Conservation (phyloP, 1,139 yeast genomes). For the Kodamaea fungicola region DNA sequence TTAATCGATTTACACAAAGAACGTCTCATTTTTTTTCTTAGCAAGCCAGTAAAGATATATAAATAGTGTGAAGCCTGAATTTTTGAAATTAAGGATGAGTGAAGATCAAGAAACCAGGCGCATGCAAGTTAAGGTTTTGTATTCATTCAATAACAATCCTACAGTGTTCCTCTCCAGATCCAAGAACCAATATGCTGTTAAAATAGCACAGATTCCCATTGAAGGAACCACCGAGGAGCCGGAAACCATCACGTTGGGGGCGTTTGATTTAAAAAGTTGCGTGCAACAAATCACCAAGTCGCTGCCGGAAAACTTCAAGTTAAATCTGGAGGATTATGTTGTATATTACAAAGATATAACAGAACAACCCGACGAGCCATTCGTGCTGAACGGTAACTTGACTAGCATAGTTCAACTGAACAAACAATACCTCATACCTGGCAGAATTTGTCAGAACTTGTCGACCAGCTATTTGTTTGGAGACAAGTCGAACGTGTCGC, state of each 20-base stretch:
- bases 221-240: slow-evolving; percentile 24
- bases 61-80: background rate
- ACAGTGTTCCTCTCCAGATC: slow-evolving; percentile 60
- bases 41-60: background rate
- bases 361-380: slow-evolving; percentile 72
- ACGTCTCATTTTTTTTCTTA: slow-evolving; percentile 1
- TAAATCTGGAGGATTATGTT: slow-evolving; percentile 54
- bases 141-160: slow-evolving; percentile 56
- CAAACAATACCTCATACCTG: slow-evolving; percentile 49
- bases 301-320: slow-evolving; percentile 58
- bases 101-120: slow-evolving; percentile 28
- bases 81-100: slow-evolving; percentile 6
- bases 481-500: slow-evolving; percentile 35
- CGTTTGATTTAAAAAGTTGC: slow-evolving; percentile 52
- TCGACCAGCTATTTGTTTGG: slow-evolving; percentile 51
- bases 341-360: slow-evolving; percentile 70
- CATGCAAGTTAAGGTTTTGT: slow-evolving; percentile 55
- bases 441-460: slow-evolving; percentile 69
- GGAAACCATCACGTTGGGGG: slow-evolving; percentile 48
- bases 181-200: slow-evolving; percentile 38
- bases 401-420: slow-evolving; percentile 37
- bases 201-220: slow-evolving; percentile 44
- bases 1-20: slow-evolving; percentile 2
- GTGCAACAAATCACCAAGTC: slow-evolving; percentile 47
- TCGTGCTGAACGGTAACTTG: slow-evolving; percentile 67